Base-by-base conservation (phyloP, 495 filamentous ascomycete species). In the Tuber indicum region DNA sequence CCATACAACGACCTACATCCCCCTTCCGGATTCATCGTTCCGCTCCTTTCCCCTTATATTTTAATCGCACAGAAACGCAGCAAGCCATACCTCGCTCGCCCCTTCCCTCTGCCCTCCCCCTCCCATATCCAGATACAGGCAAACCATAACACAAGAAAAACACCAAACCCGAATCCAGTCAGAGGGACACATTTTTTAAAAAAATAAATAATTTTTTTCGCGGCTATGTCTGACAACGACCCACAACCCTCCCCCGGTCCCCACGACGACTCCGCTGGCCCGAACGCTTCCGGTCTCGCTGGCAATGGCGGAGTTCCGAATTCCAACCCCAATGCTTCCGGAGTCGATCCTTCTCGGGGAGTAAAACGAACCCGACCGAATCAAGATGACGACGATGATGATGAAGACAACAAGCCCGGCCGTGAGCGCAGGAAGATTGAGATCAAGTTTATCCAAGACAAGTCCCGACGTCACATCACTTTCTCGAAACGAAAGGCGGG, bases 371-470 rank as follows among this genome's bases (percentile, higher is more conserved):
- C 88, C 86, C 94, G 96, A 84, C 90, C 93, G 80, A 89, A 87
- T 84, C 77, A 77, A 76, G 89, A 89, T 76, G 96, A 99, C 85
- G 96, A 99, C 84, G 96, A 99, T 78, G 96, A 99, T 82, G 96
- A 99, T 79, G 96, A 98, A 82, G 95, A 97, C 83, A 95, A 97
- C 84, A 98, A 98, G 91, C 93, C 93, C 75, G 93, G 94, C 84
- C 96, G 96, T 88, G 96, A 99, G 89, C 91, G 96, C 83, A 89
- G 96, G 85, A 99, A 99, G 91, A 99, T 99, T 83, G 96, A 99
- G 87, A 99, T 99, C 87, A 99, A 99, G 89, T 99, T 99, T 87
- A 99, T 99, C 84, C 94, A 94, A 86, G 96, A 99, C 87, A 99
- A 99, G 89, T 98, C 96, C 87, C 94, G 96, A 87, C 92, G 96